Conservation (phyloP, 148 eudicot species). For the Camellia granthamiana region DNA sequence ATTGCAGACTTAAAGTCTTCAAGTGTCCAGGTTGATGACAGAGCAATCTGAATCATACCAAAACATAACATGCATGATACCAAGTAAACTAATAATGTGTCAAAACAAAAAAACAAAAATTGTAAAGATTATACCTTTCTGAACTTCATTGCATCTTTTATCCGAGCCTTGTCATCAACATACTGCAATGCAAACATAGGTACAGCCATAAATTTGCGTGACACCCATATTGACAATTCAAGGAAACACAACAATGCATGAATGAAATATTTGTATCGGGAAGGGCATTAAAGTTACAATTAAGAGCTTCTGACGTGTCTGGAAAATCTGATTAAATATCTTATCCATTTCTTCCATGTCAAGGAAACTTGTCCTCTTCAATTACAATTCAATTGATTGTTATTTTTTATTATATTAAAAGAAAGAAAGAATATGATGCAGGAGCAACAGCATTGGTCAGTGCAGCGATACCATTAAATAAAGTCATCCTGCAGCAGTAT, state of each 20-base stretch:
- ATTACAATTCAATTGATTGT: background rate
- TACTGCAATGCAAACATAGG: constrained; percentile 48
- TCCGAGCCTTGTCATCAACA: constrained; percentile 58
- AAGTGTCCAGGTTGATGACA: constrained; percentile 76
- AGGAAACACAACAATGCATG: background rate
- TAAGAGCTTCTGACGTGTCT: background rate
- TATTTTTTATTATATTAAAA: background rate
- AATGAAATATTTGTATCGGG: background rate
- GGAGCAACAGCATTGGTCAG: background rate
- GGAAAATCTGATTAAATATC: background rate
- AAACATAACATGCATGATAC: constrained; percentile 5
- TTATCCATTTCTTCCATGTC: background rate
- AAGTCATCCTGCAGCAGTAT: background rate
- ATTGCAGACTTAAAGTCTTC: constrained; percentile 77
- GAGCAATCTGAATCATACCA: constrained; percentile 41
- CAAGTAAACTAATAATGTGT: background rate
- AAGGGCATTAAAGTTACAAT: background rate
- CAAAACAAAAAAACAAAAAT: background rate
- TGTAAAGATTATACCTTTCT: constrained; percentile 49
- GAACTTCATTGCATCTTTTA: constrained; percentile 77
- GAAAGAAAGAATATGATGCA: background rate
- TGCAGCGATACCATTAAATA: background rate
- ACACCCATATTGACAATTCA: constrained; percentile 5
- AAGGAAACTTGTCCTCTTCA: background rate
- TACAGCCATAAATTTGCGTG: background rate